These are phyloP conservation scores for Veloporphyrellus conicus DNA, from an alignment of 1,284 basidiomycete genomes.

Conservation along the genomic window DNA sequence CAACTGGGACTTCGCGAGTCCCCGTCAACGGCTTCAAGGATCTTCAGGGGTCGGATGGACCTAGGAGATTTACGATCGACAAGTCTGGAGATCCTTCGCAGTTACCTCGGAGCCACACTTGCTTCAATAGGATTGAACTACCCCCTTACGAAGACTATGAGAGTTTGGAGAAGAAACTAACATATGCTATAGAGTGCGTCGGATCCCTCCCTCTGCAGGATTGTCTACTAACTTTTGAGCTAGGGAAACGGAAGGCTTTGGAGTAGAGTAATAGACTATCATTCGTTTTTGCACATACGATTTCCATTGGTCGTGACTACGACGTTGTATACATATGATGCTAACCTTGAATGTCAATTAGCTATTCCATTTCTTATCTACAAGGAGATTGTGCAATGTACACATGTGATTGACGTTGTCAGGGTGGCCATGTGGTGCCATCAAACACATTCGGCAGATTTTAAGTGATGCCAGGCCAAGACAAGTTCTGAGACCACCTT, in stretches of 20 bases:
- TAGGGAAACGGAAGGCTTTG: constrained; percentile 63
- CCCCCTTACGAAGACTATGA: constrained; percentile 91
- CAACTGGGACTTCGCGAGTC: constrained; percentile 94
- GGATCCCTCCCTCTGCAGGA: not conserved
- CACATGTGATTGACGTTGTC: constrained; percentile 1
- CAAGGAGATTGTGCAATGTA: not conserved
- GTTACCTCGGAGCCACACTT: constrained; percentile 85
- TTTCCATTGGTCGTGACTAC: constrained; percentile 1
- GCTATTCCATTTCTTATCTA: not conserved
- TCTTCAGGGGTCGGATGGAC: constrained; percentile 94
- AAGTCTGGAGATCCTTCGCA: constrained; percentile 92
- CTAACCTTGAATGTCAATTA: constrained; percentile 3
- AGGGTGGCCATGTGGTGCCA: not conserved
- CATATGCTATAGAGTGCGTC: constrained; percentile 83
- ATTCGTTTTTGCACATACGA: constrained; percentile 4
- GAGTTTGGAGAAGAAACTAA: constrained; percentile 84
- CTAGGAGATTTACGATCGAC: constrained; percentile 91
- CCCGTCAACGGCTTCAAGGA: constrained; percentile 99
- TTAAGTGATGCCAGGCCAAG: not conserved
- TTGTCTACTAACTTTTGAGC: constrained; percentile 3
- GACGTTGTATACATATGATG: constrained; percentile 16
- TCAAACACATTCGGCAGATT: constrained; percentile 6
- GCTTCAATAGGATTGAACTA: constrained; percentile 88
- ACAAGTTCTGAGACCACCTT: not conserved
- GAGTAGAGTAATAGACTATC: constrained; percentile 27